Base-by-base conservation (phyloP, 2,329 filamentous ascomycete genomes). In the Lecanicillium sp. region DNA sequence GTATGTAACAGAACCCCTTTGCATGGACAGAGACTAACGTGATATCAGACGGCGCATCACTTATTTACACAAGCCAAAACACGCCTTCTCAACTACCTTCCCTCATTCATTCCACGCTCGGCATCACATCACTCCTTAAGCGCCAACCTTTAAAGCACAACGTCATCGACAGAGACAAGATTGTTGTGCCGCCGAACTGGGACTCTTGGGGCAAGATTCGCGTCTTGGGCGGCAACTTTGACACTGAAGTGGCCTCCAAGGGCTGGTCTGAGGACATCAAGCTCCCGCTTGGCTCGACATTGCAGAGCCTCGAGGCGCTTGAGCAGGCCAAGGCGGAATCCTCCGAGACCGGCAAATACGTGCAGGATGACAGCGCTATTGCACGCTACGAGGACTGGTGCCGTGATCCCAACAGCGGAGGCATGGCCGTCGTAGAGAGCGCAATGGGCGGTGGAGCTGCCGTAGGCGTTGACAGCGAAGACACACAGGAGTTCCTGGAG, bases 141-240 rank as follows among this genome's bases (percentile, higher is more conserved):
- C 80, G 83, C 53, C 79, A 88, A 60, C 81, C 85, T 20, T 75
- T 94, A 20, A 93, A 89, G 67, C 86, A 90, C 63, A 95, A 95
- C 58, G 87, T 94, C 52, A 93, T 94, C 55, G 93, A 93, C 68
- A 79, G 91, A 51, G 90, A 95, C 65, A 94, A 94, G 73, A 90
- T 98, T 47, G 76, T 96, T 5, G 87, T 98, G 1, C 91, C 91
- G 2, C 86, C 90, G 14, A 96, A 96, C 64, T 98, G 93, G 93
- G 93, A 98, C 66, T 96, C 90, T 0, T 96, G 90, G 87, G 90
- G 90, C 51, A 98, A 97, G 68, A 96, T 98, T 51, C 79, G 91
- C 35, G 89, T 97, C 37, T 73, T 97, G 23, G 81, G 89, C 46
- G 93, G 95, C 61, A 87, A 84, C 0, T 97, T 97, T 58, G 89